These are phyloP conservation scores for Plasmodium gonderi DNA, from an alignment of 169 alveolate genomes.

Conservation along the genomic window DNA sequence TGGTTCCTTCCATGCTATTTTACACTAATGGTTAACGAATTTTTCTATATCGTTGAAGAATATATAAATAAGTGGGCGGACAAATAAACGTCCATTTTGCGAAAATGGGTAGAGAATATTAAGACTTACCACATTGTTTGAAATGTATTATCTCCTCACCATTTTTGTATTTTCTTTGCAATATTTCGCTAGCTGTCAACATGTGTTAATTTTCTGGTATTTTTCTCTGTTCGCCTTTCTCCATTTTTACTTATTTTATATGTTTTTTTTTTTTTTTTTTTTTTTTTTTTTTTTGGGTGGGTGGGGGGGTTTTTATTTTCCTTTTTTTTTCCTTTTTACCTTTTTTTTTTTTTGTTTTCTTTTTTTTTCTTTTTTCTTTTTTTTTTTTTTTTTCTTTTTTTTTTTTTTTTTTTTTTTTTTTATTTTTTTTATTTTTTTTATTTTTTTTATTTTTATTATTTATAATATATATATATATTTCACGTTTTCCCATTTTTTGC, in stretches of 20 bases:
- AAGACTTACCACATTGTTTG: neutral
- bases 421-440: no score
- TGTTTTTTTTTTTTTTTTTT: neutral
- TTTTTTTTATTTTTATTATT: no score
- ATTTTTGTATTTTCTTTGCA: neutral
- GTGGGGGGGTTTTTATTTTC: no score
- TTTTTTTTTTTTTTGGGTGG: neutral
- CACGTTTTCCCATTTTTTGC: no score
- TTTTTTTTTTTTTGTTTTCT: no score
- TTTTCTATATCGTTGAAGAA: neutral
- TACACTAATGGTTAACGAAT: conserved; percentile 44
- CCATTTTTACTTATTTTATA: neutral
- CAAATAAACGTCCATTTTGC: neutral
- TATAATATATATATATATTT: no score
- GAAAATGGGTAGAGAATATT: neutral
- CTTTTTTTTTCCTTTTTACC: neutral
- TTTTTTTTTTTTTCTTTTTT: neutral
- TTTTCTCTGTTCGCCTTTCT: neutral
- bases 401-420: neutral
- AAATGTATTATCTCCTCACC: neutral
- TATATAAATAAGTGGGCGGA: neutral
- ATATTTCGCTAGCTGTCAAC: neutral
- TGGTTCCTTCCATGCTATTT: conserved; percentile 56
- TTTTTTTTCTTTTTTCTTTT: neutral
- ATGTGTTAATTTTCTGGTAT: neutral